Base-by-base conservation (phyloP, 1,284 basidiomycete species). In the Cryptococcus amylolentus region DNA sequence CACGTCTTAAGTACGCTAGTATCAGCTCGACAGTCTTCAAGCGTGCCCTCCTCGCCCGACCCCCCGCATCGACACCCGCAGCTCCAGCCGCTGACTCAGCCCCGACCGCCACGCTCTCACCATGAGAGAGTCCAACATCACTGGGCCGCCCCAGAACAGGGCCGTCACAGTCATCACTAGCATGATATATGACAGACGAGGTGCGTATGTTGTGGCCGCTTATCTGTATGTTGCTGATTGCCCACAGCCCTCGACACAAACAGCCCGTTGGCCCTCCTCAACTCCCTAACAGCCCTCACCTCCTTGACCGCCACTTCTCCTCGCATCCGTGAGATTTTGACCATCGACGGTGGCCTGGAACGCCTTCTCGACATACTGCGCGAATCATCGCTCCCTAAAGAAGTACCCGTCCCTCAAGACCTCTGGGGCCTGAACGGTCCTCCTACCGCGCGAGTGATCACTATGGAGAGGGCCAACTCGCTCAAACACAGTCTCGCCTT, bases 261-360 rank as follows among this genome's bases (percentile, higher is more conserved):
- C 60, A 87, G 91, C 2, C 84, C 91, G 4, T 81, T 98, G 49
- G 93, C 95, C 16, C 82, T 98, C 51, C 89, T 97, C 81, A 98
- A 97, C 80, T 97, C 94, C 47, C 87, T 98, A 56, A 94, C 91
- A 51, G 92, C 98, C 79, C 87, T 98, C 57, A 91, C 91, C 51
- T 96, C 97, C 78, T 88, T 99, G 66, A 97, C 95, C 7, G 94
- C 93, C 2, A 98, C 95, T 6, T 97, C 93, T 0, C 94, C 95
- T 4, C 86, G 94, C 60, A 98, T 99, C 79, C 87, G 95, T 51
- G 96, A 99, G 78, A 97, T 97, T 71, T 89, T 99, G 82, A 95
- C 93, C 44, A 86, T 90, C 81, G 95, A 98, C 75, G 95, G 95
- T 57, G 95, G 96, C 2, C 85, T 99, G 42, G 95, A 98, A 74